phyloP scores from a whole-genome alignment of 352 stramenopile species.

The Globisporangium canariense region DNA sequence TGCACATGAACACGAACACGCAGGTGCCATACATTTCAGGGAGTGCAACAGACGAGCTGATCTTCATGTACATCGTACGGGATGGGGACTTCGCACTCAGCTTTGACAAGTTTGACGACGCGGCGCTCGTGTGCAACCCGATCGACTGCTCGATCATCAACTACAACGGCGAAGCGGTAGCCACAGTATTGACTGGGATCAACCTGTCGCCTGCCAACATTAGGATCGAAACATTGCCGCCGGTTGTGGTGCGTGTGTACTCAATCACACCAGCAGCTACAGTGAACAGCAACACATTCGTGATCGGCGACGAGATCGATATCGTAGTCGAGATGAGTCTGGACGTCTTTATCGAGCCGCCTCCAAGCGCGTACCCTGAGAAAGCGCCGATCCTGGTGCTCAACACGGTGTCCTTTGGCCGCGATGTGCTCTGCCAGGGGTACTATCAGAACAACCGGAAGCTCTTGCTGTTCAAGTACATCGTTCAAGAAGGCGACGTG shows the following conservation, averaged over 20 bases:
- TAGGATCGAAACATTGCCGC: constrained; percentile 52
- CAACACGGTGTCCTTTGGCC: constrained; percentile 44
- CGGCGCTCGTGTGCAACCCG: constrained; percentile 40
- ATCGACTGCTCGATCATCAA: constrained; percentile 59
- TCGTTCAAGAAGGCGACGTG: constrained; percentile 52
- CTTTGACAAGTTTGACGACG: constrained; percentile 61
- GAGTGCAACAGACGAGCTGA: constrained; percentile 36
- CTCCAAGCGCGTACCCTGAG: constrained; percentile 60
- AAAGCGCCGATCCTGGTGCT: constrained; percentile 72
- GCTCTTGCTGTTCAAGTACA: constrained; percentile 71
- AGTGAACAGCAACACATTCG: constrained; percentile 65
- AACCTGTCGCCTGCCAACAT: constrained; percentile 45
- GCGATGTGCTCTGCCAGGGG: constrained; percentile 50
- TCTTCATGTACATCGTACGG: constrained; percentile 75
- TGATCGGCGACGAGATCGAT: constrained; percentile 75
- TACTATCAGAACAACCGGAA: constrained; percentile 55
- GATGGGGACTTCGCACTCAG: constrained; percentile 34
- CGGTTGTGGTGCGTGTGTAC: constrained; percentile 60
- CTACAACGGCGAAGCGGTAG: constrained; percentile 49
- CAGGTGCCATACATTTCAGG: constrained; percentile 59
- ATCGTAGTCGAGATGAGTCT: constrained; percentile 75
- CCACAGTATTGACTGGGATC: constrained; percentile 38
- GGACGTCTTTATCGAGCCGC: constrained; percentile 76
- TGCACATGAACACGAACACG: constrained; percentile 62
- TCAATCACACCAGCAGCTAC: constrained; percentile 42